phyloP scores from a whole-genome alignment of 345 rosid species.

The Conringia planisiliqua region DNA sequence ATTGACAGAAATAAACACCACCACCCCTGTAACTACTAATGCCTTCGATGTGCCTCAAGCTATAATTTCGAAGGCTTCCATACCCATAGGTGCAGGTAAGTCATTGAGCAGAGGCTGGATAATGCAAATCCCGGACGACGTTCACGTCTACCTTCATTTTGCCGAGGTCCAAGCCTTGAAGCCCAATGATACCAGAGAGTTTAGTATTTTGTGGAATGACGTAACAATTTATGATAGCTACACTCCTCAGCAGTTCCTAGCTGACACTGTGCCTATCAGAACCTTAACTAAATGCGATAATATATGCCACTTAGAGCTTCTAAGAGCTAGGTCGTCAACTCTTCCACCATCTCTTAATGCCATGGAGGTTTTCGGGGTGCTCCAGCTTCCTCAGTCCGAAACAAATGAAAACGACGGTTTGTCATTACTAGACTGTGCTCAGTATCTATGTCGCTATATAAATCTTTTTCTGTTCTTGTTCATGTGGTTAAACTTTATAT shows the following conservation, averaged over 20 bases:
- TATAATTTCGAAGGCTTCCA: not conserved
- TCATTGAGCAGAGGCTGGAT: not conserved
- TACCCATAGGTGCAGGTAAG: not conserved
- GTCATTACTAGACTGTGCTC: not conserved
- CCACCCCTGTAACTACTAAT: not conserved
- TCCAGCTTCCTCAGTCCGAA: not conserved
- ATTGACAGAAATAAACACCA: not conserved
- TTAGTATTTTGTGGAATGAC: not conserved
- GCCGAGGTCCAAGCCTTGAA: constrained; percentile 19
- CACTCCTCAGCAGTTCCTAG: not conserved
- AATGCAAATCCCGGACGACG: not conserved
- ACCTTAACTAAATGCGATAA: not conserved
- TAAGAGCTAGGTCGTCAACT: not conserved
- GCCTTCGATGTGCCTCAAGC: not conserved
- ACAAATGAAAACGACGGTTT: constrained; percentile 22
- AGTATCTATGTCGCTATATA: not conserved
- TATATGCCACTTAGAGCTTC: not conserved
- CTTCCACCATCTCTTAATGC: constrained; percentile 26
- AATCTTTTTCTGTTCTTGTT: not conserved
- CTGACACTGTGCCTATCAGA: not conserved
- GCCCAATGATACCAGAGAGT: not conserved
- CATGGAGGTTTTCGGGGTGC: not conserved
- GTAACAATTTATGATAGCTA: not conserved
- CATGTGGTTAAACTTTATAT: not conserved
- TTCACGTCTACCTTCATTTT: constrained; percentile 33